A percentile compares a stretch with the other conserved stretches of the same genome.
These are phyloP conservation scores for Hibiscus trionum DNA, from an alignment of 345 rosid species.

Conservation along the genomic window DNA sequence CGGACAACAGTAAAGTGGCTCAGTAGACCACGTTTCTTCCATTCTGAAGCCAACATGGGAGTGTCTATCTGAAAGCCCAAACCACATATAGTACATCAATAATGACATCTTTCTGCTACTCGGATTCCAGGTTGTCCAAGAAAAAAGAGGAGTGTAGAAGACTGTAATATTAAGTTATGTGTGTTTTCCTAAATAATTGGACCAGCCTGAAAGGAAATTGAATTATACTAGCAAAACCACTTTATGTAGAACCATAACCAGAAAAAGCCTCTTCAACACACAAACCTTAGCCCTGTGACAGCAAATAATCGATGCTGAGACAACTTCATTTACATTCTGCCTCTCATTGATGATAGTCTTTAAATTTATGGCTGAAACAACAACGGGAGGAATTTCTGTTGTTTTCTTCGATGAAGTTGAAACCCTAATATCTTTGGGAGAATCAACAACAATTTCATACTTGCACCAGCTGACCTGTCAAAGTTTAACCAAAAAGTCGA, in stretches of 20 bases:
- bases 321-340: slow-evolving; percentile 78
- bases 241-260: neutral
- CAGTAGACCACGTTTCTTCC: slow-evolving; percentile 70
- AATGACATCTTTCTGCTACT: neutral
- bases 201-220: slow-evolving; percentile 6
- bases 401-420: slow-evolving; percentile 42
- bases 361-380: slow-evolving; percentile 83
- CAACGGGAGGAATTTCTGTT: slow-evolving; percentile 69
- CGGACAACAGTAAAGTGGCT: slow-evolving; percentile 88
- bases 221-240: neutral
- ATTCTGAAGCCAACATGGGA: slow-evolving; percentile 86
- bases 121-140: neutral
- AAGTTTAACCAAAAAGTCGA: slow-evolving; percentile 20
- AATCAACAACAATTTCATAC: slow-evolving; percentile 68
- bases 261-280: slow-evolving; percentile 21
- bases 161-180: neutral
- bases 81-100: slow-evolving; percentile 7
- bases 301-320: slow-evolving; percentile 83
- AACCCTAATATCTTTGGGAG: slow-evolving; percentile 53
- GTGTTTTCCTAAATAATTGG: neutral
- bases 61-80: slow-evolving; percentile 68
- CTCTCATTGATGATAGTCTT: slow-evolving; percentile 76
- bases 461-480: slow-evolving; percentile 96
- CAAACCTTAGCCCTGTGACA: slow-evolving; percentile 92
- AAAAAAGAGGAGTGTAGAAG: neutral